Conservation (phyloP, 2,329 filamentous ascomycete genomes). For the Scorias spongiosa region DNA sequence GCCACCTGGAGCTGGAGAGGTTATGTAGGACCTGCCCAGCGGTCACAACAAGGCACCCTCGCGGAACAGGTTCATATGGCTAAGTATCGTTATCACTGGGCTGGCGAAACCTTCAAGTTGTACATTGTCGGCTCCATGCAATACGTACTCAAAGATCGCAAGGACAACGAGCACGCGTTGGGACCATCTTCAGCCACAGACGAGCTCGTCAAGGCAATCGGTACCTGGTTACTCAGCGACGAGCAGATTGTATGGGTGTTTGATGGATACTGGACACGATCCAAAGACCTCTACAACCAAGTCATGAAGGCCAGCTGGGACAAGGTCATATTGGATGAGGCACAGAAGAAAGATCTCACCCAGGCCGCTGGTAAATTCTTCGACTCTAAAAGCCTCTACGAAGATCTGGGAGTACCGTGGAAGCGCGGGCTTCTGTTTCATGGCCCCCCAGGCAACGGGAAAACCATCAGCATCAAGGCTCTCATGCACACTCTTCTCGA, state of each 20-base stretch:
- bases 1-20: constrained; percentile 24
- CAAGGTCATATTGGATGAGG: constrained; percentile 31
- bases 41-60: constrained; percentile 18
- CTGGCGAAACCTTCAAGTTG: constrained; percentile 24
- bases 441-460: constrained; percentile 12
- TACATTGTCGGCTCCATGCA: constrained; percentile 23
- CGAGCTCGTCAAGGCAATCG: constrained; percentile 23
- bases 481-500: constrained; percentile 27
- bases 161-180: constrained; percentile 16
- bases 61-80: constrained; percentile 26
- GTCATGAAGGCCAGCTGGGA: constrained; percentile 29
- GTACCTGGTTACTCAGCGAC: constrained; percentile 22
- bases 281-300: constrained; percentile 23
- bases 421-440: constrained; percentile 32
- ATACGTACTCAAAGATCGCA: constrained; percentile 26
- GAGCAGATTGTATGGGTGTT: constrained; percentile 29
- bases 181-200: constrained; percentile 23
- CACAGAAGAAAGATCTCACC: constrained; percentile 28
- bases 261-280: constrained; percentile 27
- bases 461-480: constrained; percentile 8
- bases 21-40: constrained; percentile 18
- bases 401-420: constrained; percentile 31
- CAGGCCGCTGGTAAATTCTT: constrained; percentile 28
- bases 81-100: constrained; percentile 25
- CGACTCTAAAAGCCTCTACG: constrained; percentile 23